Evolutionary conservation across 495 filamentous ascomycete genomes (phyloP).

Genomic region (Cryomyces antarcticus): DNA sequence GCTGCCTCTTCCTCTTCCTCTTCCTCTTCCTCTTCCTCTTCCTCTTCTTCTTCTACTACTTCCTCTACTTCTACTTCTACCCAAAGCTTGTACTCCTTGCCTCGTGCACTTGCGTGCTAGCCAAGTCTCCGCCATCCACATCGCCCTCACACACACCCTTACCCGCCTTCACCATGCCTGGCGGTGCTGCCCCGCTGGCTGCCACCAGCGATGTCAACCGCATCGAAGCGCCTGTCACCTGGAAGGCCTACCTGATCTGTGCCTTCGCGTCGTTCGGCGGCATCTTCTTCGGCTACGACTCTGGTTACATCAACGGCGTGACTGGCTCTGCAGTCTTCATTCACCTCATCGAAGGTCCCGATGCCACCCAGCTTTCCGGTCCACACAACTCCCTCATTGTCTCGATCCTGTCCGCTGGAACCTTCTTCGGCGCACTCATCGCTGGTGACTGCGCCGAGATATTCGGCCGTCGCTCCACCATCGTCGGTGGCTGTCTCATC

Average conservation of each 20-base stretch:
- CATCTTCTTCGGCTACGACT: slow-evolving; percentile 24
- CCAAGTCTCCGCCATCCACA: too few species aligned
- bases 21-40: too few species aligned
- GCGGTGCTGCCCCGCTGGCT: slow-evolving; percentile 5
- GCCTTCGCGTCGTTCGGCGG: slow-evolving; percentile 50
- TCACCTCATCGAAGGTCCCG: slow-evolving; percentile 3
- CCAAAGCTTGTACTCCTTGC: too few species aligned
- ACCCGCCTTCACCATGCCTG: slow-evolving; percentile 5
- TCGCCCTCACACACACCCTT: too few species aligned
- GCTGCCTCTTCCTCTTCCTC: too few species aligned
- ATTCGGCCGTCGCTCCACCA: slow-evolving; percentile 45
- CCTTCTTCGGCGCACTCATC: slow-evolving; percentile 55
- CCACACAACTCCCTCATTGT: slow-evolving; percentile 43
- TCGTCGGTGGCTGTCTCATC: slow-evolving; percentile 42
- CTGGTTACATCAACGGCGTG: slow-evolving; percentile 43
- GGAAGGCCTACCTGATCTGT: slow-evolving; percentile 33
- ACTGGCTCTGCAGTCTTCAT: slow-evolving; percentile 33
- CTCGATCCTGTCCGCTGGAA: slow-evolving; percentile 54
- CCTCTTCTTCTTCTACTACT: too few species aligned
- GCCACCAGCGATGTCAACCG: slow-evolving; percentile 17
- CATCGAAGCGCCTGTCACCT: slow-evolving; percentile 20
- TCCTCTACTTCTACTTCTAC: too few species aligned
- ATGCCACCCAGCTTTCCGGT: slow-evolving; percentile 1
- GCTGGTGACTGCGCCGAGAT: slow-evolving; percentile 49
- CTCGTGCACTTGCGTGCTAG: too few species aligned